A percentile compares a stretch with the other conserved stretches of the same genome.
phyloP scores from a whole-genome alignment of 176 grass and related monocot species.

The Triticum monococcum region DNA sequence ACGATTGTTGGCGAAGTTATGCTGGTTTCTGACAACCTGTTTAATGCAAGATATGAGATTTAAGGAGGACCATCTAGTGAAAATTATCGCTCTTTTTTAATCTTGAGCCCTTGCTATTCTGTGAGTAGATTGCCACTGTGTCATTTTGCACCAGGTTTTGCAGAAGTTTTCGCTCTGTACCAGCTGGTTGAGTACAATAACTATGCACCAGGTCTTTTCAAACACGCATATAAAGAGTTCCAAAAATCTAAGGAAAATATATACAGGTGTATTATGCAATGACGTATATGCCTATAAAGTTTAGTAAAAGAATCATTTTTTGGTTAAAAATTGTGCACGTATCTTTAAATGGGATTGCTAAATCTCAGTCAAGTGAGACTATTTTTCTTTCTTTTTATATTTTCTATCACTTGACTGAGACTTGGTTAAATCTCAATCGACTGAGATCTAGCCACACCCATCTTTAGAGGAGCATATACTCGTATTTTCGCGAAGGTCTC shows the following conservation, averaged over 20 bases:
- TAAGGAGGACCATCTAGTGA: not conserved
- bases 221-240: no score
- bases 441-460: no score
- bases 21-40: not conserved
- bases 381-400: no score
- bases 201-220: not conserved
- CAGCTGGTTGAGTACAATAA: not conserved
- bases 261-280: not conserved
- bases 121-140: constrained; percentile 8
- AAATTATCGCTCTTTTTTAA: not conserved
- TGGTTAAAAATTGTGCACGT: not conserved
- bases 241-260: not conserved
- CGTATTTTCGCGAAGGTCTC: not conserved
- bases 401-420: no score
- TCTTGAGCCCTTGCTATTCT: not conserved
- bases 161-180: not conserved
- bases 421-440: no score
- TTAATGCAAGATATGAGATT: not conserved
- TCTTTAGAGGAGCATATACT: not conserved
- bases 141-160: not conserved
- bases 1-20: not conserved
- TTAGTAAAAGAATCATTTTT: not conserved
- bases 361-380: no score
- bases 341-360: not conserved
- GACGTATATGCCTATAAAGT: not conserved